A percentile compares a stretch with the other conserved stretches of the same genome.
Conservation (phyloP, 805 yeast genomes). For the Spathaspora sp. region DNA sequence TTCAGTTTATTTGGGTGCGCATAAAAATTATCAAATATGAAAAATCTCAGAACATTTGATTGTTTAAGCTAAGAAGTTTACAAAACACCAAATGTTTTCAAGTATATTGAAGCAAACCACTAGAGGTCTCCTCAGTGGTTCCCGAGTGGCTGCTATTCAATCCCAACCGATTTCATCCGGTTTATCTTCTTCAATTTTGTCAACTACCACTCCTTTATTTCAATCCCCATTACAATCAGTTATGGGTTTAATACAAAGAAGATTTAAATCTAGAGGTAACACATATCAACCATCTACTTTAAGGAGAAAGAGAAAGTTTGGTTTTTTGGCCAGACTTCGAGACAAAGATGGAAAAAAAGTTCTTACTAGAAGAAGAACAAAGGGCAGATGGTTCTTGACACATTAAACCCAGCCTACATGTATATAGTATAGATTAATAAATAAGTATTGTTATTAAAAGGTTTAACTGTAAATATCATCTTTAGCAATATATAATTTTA, state of each 20-base stretch:
- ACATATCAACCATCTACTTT: conserved; percentile 92
- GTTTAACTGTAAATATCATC: too few species aligned
- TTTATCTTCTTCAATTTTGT: background rate
- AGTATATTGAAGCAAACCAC: conserved; percentile 6
- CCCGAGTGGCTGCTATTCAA: background rate
- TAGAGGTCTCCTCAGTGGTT: conserved; percentile 4
- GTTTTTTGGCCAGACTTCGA: conserved; percentile 82
- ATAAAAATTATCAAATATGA: background rate
- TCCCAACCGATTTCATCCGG: background rate
- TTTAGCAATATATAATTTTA: too few species aligned
- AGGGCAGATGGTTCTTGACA: conserved; percentile 91
- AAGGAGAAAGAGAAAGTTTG: conserved; percentile 85
- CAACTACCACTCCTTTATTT: background rate
- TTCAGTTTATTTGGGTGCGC: background rate
- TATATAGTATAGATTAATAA: conserved; percentile 2
- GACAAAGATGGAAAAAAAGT: conserved; percentile 74
- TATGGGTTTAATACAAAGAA: conserved; percentile 39
- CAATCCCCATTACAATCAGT: conserved; percentile 6
- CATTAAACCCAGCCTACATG: conserved; percentile 49
- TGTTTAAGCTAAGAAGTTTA: background rate
- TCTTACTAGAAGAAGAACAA: conserved; percentile 70
- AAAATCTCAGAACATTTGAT: background rate
- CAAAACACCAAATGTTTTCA: conserved; percentile 7
- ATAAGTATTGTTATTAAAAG: background rate
- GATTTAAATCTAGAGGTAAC: conserved; percentile 91